These are phyloP conservation scores for Beauveria brongniartii DNA, from an alignment of 2,329 filamentous ascomycete genomes.

Conservation along the genomic window DNA sequence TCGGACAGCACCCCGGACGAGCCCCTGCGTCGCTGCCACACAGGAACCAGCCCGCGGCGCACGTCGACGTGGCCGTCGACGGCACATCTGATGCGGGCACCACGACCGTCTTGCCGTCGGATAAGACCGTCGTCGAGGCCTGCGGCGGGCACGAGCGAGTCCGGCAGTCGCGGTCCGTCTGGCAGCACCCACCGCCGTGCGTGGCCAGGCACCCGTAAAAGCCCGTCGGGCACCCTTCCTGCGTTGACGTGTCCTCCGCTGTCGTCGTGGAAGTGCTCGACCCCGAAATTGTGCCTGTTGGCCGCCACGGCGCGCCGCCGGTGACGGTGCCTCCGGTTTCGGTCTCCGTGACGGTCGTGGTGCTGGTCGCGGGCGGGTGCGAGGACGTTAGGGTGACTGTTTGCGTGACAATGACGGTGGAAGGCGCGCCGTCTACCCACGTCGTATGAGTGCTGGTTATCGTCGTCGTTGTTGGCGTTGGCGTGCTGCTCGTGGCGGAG, in stretches of 20 bases:
- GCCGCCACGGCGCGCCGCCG: conserved; percentile 39
- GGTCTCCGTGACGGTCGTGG: conserved; percentile 30
- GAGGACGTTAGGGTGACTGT: conserved; percentile 28
- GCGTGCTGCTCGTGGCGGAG: conserved; percentile 19
- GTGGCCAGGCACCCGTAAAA: conserved; percentile 87
- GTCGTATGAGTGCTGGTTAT: conserved; percentile 33
- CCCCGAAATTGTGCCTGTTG: conserved; percentile 28
- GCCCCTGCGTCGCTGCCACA: conserved; percentile 47
- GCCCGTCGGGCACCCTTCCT: conserved; percentile 65
- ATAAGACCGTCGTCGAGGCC: conserved; percentile 54
- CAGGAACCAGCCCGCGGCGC: conserved; percentile 76
- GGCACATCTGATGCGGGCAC: conserved; percentile 47
- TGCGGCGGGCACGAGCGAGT: conserved; percentile 67
- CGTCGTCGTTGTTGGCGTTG: conserved; percentile 17
- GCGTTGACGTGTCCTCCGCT: conserved; percentile 30
- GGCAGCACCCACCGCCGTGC: conserved; percentile 79
- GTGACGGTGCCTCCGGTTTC: conserved; percentile 24
- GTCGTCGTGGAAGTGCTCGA: conserved; percentile 21
- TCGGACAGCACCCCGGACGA: conserved; percentile 77
- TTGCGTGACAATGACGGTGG: conserved; percentile 32
- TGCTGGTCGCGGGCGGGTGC: conserved; percentile 29
- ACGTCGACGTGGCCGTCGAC: conserved; percentile 39
- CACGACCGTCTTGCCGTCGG: conserved; percentile 61
- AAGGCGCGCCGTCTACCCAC: conserved; percentile 26
- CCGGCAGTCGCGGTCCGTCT: conserved; percentile 76